These are phyloP conservation scores for Aspergillus egyptiacus DNA, from an alignment of 495 filamentous ascomycete genomes.

Conservation along the genomic window DNA sequence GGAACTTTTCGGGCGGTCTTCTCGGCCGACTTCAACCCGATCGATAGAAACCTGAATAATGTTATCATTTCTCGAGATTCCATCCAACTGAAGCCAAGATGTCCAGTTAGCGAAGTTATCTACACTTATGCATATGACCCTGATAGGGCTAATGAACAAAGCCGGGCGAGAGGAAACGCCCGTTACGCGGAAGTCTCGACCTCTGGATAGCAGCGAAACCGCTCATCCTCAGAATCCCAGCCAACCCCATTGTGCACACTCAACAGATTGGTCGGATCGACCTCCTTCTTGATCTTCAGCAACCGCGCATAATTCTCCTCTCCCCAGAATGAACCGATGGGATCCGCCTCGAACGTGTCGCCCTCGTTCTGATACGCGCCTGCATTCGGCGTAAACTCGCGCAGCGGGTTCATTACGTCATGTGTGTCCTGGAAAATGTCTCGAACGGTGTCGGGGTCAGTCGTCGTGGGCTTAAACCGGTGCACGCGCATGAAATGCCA, in stretches of 20 bases:
- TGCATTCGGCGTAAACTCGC: constrained; percentile 33
- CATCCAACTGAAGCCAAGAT: neutral
- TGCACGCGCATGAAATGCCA: constrained; percentile 34
- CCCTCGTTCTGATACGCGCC: constrained; percentile 46
- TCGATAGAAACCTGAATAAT: too few relatives aligned
- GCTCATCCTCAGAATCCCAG: neutral
- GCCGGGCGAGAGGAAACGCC: too few relatives aligned
- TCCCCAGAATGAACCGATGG: constrained; percentile 45
- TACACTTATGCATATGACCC: too few relatives aligned
- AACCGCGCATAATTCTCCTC: constrained; percentile 35
- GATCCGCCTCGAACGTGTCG: constrained; percentile 38
- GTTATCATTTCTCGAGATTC: too few relatives aligned
- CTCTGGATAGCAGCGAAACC: constrained; percentile 4
- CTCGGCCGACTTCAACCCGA: constrained; percentile 12
- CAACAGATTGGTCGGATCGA: constrained; percentile 43
- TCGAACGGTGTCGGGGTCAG: constrained; percentile 26
- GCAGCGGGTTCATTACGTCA: constrained; percentile 23
- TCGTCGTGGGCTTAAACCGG: constrained; percentile 32
- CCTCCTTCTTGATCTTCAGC: constrained; percentile 37
- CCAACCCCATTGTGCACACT: constrained; percentile 12
- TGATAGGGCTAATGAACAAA: too few relatives aligned
- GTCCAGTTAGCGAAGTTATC: too few relatives aligned
- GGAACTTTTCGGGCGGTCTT: constrained; percentile 2
- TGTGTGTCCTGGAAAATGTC: constrained; percentile 32
- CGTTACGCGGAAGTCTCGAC: neutral